A percentile compares a stretch with the other conserved stretches of the same genome.
Conservation (phyloP, 2,329 filamentous ascomycete species). For the Ceratocystis diversiconidia region DNA sequence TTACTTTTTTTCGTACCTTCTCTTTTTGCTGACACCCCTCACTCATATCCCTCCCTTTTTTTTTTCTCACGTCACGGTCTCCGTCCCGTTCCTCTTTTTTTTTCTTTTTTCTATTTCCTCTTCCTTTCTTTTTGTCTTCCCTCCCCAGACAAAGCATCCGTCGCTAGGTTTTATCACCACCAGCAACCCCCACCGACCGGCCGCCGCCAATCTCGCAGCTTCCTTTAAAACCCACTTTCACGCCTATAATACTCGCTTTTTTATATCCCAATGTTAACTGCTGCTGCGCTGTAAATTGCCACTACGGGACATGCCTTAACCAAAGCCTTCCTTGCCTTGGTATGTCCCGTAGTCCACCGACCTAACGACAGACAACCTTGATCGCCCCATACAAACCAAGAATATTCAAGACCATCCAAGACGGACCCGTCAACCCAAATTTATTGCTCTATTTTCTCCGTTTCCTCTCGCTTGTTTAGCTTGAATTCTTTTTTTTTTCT, state of each 20-base stretch:
- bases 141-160: constrained; percentile 19
- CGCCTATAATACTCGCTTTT: constrained; percentile 50
- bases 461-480: constrained; percentile 5
- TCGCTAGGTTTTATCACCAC: constrained; percentile 24
- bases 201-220: background rate
- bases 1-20: background rate
- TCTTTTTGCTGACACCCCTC: background rate
- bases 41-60: background rate
- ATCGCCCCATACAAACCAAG: constrained; percentile 31
- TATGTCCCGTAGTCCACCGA: constrained; percentile 70
- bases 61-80: constrained; percentile 1
- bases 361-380: constrained; percentile 51
- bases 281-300: constrained; percentile 82
- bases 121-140: constrained; percentile 18
- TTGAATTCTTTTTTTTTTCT: background rate
- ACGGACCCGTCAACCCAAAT: constrained; percentile 43
- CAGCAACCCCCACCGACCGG: constrained; percentile 21
- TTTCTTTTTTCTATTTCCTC: constrained; percentile 10
- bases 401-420: constrained; percentile 16
- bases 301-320: constrained; percentile 53
- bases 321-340: constrained; percentile 23
- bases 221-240: constrained; percentile 53
- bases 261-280: constrained; percentile 25
- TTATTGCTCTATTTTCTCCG: constrained; percentile 3
- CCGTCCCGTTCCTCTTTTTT: background rate